Conservation (phyloP, 805 yeast genomes). For the Candida krabiensis region DNA sequence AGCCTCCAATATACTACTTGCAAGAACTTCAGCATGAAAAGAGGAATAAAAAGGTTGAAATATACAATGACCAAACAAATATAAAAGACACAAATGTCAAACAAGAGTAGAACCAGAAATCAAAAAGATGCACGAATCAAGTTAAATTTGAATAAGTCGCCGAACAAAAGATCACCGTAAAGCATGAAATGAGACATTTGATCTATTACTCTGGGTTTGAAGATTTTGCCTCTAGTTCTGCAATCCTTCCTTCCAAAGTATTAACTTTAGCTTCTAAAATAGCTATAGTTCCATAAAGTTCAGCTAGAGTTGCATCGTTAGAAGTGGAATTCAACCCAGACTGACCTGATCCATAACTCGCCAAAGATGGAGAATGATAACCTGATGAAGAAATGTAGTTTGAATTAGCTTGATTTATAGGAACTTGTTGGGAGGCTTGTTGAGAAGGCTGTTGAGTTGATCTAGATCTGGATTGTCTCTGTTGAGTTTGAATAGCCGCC, state of each 20-base stretch:
- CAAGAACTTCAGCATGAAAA: not conserved
- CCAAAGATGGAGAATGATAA: slow-evolving; percentile 11
- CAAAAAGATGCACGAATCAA: slow-evolving; percentile 1
- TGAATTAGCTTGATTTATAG: slow-evolving; percentile 7
- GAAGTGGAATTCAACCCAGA: slow-evolving; percentile 5
- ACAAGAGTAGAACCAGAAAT: slow-evolving; percentile 2
- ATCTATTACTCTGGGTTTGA: slow-evolving; percentile 9
- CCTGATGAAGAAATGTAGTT: slow-evolving; percentile 10
- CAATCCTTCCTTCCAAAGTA: slow-evolving; percentile 18
- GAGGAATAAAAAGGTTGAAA: not conserved
- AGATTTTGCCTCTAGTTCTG: slow-evolving; percentile 17
- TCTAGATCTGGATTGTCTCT: slow-evolving; percentile 19
- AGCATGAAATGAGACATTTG: not conserved
- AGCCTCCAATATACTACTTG: not conserved
- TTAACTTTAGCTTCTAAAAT: slow-evolving; percentile 21
- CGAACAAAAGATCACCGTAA: not conserved
- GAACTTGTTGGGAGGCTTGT: slow-evolving; percentile 11
- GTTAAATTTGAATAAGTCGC: not conserved
- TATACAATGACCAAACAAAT: too few relatives aligned
- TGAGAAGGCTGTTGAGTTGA: slow-evolving; percentile 14
- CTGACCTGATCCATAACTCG: slow-evolving; percentile 10
- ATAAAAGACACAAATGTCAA: too few relatives aligned
- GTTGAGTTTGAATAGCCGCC: slow-evolving; percentile 19
- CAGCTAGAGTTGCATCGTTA: slow-evolving; percentile 12
- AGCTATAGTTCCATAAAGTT: slow-evolving; percentile 20